Conservation (phyloP, 352 stramenopile genomes). For the Globisporangium perplexum region DNA sequence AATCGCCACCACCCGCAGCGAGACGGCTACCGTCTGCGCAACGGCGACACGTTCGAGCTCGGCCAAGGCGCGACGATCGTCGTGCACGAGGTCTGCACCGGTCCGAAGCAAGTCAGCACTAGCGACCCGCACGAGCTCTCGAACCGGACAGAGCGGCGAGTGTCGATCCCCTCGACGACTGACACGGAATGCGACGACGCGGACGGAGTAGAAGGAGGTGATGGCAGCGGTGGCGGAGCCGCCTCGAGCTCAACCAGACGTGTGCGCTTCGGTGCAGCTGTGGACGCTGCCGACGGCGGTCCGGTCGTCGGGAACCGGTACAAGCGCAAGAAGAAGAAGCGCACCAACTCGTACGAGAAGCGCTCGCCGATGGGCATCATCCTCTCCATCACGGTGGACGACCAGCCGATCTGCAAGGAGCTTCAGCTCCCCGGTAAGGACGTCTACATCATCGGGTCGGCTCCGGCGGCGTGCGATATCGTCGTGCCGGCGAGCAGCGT, state of each 20-base stretch:
- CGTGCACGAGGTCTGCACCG: slow-evolving; percentile 23
- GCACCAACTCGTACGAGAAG: slow-evolving; percentile 5
- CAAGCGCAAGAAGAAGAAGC: slow-evolving; percentile 28
- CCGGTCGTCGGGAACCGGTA: slow-evolving; percentile 44
- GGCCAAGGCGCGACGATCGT: slow-evolving; percentile 18
- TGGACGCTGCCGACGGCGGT: slow-evolving; percentile 24
- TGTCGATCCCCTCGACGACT: slow-evolving; percentile 2
- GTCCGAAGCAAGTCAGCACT: background rate
- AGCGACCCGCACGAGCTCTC: background rate
- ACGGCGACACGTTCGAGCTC: slow-evolving; percentile 44
- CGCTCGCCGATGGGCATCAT: slow-evolving; percentile 10
- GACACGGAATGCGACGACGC: slow-evolving; percentile 1
- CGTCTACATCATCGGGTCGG: slow-evolving; percentile 47
- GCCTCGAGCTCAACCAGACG: background rate
- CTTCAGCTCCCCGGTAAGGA: slow-evolving; percentile 20
- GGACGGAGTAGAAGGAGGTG: background rate
- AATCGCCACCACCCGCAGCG: slow-evolving; percentile 64
- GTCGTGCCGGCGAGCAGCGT: slow-evolving; percentile 38
- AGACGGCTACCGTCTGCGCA: slow-evolving; percentile 54
- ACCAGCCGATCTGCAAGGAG: slow-evolving; percentile 15
- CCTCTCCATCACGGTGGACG: slow-evolving; percentile 5
- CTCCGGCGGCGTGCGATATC: slow-evolving; percentile 46
- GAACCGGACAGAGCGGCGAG: background rate
- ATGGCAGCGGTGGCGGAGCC: background rate
- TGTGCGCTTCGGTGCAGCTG: slow-evolving; percentile 24